These are phyloP conservation scores for Mycena capillaripes DNA, from an alignment of 768 basidiomycete species.

Conservation along the genomic window DNA sequence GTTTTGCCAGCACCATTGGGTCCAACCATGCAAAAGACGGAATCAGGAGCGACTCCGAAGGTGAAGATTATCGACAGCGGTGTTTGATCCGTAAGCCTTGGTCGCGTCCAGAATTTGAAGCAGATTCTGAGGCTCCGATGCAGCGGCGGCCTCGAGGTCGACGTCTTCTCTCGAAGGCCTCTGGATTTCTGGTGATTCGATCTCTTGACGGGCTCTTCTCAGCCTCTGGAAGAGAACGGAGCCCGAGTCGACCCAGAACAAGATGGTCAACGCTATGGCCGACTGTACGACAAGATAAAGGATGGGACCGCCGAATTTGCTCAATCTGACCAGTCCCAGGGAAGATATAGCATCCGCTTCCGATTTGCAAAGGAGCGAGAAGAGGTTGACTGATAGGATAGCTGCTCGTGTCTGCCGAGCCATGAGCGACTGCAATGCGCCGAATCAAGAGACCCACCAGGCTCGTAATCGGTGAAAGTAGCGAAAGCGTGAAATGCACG, in stretches of 20 bases:
- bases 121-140: conserved; percentile 64
- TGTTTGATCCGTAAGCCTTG: conserved; percentile 69
- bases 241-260: conserved; percentile 84
- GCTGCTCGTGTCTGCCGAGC: conserved; percentile 71
- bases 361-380: conserved; percentile 79
- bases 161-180: conserved; percentile 62
- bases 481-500: conserved; percentile 78
- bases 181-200: conserved; percentile 17
- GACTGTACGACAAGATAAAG: conserved; percentile 76
- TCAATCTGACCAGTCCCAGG: conserved; percentile 60
- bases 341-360: conserved; percentile 56
- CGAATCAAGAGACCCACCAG: conserved; percentile 60
- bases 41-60: conserved; percentile 73
- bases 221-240: conserved; percentile 61
- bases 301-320: conserved; percentile 83
- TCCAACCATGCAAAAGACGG: conserved; percentile 79
- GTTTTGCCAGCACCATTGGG: conserved; percentile 91
- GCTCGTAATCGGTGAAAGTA: conserved; percentile 78
- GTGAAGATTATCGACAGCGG: conserved; percentile 82
- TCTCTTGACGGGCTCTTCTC: conserved; percentile 42
- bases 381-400: conserved; percentile 82
- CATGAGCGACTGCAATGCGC: background rate
- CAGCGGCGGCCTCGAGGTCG: conserved; percentile 61
- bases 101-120: conserved; percentile 74
- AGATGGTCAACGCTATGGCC: conserved; percentile 69